Percentiles rank a stretch among this genome's conserved stretches.
Evolutionary conservation across 1,284 basidiomycete species (phyloP).

Genomic region (Malassezia caprae): DNA sequence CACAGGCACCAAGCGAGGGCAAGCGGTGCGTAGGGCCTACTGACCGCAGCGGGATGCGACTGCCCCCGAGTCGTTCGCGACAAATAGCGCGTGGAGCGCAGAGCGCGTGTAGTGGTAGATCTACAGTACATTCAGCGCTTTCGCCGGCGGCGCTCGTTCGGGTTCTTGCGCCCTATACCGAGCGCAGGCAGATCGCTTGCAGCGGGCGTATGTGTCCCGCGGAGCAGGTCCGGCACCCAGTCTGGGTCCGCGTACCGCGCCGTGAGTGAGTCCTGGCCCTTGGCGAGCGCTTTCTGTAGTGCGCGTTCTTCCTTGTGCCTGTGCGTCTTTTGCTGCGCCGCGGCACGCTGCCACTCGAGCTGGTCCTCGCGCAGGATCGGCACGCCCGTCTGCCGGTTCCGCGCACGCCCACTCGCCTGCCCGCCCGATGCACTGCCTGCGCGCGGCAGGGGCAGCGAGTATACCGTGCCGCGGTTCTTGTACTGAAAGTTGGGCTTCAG

Average conservation of each 20-base stretch:
- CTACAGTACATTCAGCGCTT: slow-evolving; percentile 7
- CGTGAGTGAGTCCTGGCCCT: slow-evolving; percentile 36
- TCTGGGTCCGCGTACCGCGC: slow-evolving; percentile 43
- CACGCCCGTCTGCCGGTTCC: slow-evolving; percentile 21
- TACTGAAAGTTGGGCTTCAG: slow-evolving; percentile 64
- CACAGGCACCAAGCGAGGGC: slow-evolving; percentile 42
- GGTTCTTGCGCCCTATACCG: slow-evolving; percentile 43
- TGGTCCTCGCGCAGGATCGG: slow-evolving; percentile 45
- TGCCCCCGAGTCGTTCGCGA: slow-evolving; percentile 42
- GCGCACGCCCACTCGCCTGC: slow-evolving; percentile 23
- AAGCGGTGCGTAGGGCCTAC: slow-evolving; percentile 32
- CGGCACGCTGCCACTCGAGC: slow-evolving; percentile 42
- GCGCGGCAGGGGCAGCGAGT: slow-evolving; percentile 83
- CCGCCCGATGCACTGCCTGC: slow-evolving; percentile 54
- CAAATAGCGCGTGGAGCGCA: slow-evolving; percentile 41
- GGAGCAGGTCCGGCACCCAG: slow-evolving; percentile 38
- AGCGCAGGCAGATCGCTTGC: slow-evolving; percentile 33
- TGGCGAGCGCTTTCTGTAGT: slow-evolving; percentile 23
- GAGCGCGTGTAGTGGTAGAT: slow-evolving; percentile 22
- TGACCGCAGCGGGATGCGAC: slow-evolving; percentile 21
- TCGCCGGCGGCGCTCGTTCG: slow-evolving; percentile 31
- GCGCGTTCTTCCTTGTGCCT: slow-evolving; percentile 27
- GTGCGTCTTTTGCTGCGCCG: slow-evolving; percentile 24
- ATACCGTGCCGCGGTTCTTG: slow-evolving; percentile 79
- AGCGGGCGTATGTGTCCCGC: slow-evolving; percentile 17